Percentiles rank a stretch among this genome's conserved stretches.
These are phyloP conservation scores for Candida sojae DNA, from an alignment of 1,139 yeast genomes.

Conservation along the genomic window DNA sequence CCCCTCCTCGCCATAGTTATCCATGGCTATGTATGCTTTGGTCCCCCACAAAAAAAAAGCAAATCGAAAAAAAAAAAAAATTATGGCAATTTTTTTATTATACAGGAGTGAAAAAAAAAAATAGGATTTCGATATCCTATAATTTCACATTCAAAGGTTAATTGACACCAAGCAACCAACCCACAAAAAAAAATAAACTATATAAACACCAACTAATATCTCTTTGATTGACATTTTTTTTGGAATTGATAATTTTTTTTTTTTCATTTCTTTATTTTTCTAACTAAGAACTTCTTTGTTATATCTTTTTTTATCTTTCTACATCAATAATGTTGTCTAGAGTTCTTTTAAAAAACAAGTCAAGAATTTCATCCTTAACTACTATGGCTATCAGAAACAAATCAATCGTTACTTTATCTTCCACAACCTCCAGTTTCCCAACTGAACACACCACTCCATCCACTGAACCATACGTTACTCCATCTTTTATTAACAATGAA, in stretches of 20 bases:
- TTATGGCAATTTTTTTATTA: not conserved
- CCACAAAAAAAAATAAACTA: not conserved
- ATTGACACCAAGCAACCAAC: not conserved
- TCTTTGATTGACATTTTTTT: not conserved
- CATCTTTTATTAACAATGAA: conserved; percentile 60
- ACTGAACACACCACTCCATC: conserved; percentile 42
- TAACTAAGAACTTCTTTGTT: too few relatives aligned
- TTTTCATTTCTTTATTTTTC: not conserved
- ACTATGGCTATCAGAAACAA: conserved; percentile 18
- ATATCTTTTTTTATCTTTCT: not conserved
- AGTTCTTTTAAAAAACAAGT: conserved; percentile 8
- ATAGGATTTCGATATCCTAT: conserved; percentile 6
- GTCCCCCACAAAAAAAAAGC: not conserved
- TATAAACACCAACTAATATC: not conserved
- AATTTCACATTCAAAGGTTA: conserved; percentile 1
- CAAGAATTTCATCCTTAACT: conserved; percentile 2
- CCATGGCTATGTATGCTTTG: not conserved
- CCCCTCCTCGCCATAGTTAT: not conserved
- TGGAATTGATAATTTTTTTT: too few relatives aligned
- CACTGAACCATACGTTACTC: conserved; percentile 52
- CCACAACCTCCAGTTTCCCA: conserved; percentile 44
- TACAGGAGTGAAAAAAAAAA: not conserved
- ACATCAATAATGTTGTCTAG: conserved; percentile 14
- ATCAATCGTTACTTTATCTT: conserved; percentile 27
- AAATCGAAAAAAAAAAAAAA: not conserved